Evolutionary conservation across 2,329 filamentous ascomycete genomes (phyloP).

Genomic region (Lojkania enalia): DNA sequence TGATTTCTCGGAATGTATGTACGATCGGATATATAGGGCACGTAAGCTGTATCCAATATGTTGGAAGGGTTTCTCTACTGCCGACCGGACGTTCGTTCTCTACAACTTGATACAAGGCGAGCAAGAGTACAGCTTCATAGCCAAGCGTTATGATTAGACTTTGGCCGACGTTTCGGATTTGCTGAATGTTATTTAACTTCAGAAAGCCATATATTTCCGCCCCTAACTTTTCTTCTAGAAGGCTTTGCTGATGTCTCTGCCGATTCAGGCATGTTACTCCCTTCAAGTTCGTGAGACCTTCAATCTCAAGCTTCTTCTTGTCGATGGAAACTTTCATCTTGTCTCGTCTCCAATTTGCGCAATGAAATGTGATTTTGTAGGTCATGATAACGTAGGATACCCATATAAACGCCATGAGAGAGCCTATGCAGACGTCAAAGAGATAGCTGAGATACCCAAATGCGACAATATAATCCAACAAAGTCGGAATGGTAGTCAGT

Average conservation of each 20-base stretch:
- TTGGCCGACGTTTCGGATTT: constrained; percentile 6
- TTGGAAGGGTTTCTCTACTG: constrained; percentile 11
- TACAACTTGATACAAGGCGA: constrained; percentile 7
- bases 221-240: constrained; percentile 42
- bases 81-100: constrained; percentile 9
- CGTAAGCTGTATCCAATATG: constrained; percentile 35
- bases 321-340: constrained; percentile 47
- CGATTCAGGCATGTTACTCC: constrained; percentile 61
- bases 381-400: constrained; percentile 42
- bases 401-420: constrained; percentile 25
- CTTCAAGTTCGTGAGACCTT: constrained; percentile 60
- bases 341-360: constrained; percentile 43
- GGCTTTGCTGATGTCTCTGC: constrained; percentile 53
- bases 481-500: constrained; percentile 60
- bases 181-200: constrained; percentile 2
- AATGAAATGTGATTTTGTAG: constrained; percentile 46
- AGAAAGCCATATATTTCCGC: constrained; percentile 3
- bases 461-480: constrained; percentile 64
- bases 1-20: constrained; percentile 49
- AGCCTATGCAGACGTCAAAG: constrained; percentile 57
- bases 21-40: constrained; percentile 53
- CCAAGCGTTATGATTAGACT: constrained; percentile 5
- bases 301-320: constrained; percentile 55
- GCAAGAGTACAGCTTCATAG: constrained; percentile 12
- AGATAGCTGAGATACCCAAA: constrained; percentile 60